Evolutionary conservation across 2,329 filamentous ascomycete species (phyloP).

Genomic region (Colletotrichum viniferum): DNA sequence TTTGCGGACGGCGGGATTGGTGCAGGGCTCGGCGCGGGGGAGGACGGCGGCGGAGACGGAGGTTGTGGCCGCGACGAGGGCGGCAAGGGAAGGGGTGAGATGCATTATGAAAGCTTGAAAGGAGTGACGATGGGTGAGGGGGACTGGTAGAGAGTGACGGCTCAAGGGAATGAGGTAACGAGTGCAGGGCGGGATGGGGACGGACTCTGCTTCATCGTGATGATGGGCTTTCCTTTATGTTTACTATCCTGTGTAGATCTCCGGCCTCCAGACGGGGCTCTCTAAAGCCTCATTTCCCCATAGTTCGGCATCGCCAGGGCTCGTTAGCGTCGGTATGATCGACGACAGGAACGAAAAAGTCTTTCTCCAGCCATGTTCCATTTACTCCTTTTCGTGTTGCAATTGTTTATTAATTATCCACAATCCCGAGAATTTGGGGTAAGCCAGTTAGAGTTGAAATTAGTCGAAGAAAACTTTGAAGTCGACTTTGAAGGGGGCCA

Average conservation of each 20-base stretch:
- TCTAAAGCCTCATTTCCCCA: background rate
- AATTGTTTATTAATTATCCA: too few species aligned
- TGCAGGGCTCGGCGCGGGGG: background rate
- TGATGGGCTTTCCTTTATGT: background rate
- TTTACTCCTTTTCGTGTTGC: too few species aligned
- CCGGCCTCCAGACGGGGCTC: background rate
- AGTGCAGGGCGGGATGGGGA: background rate
- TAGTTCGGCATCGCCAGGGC: background rate
- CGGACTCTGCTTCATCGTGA: rapidly evolving
- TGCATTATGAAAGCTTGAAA: background rate
- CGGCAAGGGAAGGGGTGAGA: background rate
- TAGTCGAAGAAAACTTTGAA: too few species aligned
- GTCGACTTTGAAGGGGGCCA: rapidly evolving
- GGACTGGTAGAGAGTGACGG: background rate
- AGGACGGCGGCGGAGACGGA: background rate
- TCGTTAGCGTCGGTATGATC: background rate
- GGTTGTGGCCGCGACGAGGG: background rate
- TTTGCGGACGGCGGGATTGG: conserved; percentile 11
- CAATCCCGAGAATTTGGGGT: too few species aligned
- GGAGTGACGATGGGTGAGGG: background rate
- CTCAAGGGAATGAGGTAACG: background rate
- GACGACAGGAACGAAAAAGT: background rate
- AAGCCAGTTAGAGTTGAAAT: too few species aligned
- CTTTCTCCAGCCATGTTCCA: background rate
- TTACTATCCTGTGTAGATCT: background rate